These are phyloP conservation scores for Rubia peregrina DNA, from an alignment of 305 asterid species.

Conservation along the genomic window DNA sequence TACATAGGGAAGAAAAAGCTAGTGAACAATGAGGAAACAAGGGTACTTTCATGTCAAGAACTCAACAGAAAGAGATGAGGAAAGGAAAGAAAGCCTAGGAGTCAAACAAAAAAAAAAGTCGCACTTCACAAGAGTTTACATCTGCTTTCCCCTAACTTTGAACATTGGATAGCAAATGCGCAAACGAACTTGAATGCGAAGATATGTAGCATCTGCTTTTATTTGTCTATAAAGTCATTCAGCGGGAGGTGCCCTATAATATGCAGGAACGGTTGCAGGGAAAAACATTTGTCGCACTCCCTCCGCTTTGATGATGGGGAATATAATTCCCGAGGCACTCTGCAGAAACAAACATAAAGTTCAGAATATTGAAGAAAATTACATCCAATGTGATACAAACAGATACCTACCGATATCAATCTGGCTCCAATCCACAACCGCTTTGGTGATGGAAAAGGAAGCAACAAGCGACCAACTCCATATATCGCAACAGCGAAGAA, in stretches of 20 bases:
- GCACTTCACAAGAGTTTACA: slow-evolving; percentile 18
- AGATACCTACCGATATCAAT: slow-evolving; percentile 51
- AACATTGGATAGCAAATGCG: slow-evolving; percentile 16
- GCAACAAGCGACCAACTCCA: slow-evolving; percentile 70
- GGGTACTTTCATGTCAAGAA: neutral
- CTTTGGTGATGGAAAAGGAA: slow-evolving; percentile 75
- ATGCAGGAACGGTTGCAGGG: slow-evolving; percentile 83
- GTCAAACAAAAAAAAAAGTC: slow-evolving; percentile 7
- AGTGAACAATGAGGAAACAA: neutral
- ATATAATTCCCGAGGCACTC: slow-evolving; percentile 80
- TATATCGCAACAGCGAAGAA: slow-evolving; percentile 82
- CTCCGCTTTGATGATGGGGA: slow-evolving; percentile 88
- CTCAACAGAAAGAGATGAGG: neutral
- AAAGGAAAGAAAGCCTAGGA: slow-evolving; percentile 2
- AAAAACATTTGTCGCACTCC: slow-evolving; percentile 95
- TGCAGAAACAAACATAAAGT: slow-evolving; percentile 18
- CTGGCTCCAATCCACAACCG: slow-evolving; percentile 77
- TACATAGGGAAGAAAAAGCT: slow-evolving; percentile 12
- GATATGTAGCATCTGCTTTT: neutral
- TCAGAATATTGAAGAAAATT: neutral
- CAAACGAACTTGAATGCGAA: slow-evolving; percentile 16
- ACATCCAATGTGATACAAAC: neutral
- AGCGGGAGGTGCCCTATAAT: slow-evolving; percentile 67
- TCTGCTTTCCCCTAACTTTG: slow-evolving; percentile 15
- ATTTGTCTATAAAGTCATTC: slow-evolving; percentile 22